Conservation (phyloP, 257 asterid species). For the Ehretia macrophylla region DNA sequence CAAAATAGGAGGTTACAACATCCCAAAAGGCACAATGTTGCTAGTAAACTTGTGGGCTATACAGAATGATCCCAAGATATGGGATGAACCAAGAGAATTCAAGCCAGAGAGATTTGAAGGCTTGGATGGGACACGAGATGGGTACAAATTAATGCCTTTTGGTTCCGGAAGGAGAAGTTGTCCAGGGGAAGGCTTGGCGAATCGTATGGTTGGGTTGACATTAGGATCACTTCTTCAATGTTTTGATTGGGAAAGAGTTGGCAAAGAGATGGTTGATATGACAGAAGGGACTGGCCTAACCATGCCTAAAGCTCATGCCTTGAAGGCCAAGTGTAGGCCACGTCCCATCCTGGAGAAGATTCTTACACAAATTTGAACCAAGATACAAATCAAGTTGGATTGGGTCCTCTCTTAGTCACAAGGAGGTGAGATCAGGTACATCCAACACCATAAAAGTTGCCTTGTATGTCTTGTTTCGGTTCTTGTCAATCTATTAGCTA, state of each 20-base stretch:
- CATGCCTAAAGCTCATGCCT: slow-evolving; percentile 28
- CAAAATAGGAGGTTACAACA: slow-evolving; percentile 49
- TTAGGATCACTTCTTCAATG: slow-evolving; percentile 56
- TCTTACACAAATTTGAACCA: slow-evolving; percentile 3
- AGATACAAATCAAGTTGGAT: not conserved
- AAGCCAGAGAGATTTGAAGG: slow-evolving; percentile 79
- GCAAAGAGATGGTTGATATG: slow-evolving; percentile 28
- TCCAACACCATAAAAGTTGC: no score
- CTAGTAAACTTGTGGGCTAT: slow-evolving; percentile 67
- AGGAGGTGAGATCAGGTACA: no score
- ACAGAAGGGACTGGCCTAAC: slow-evolving; percentile 24
- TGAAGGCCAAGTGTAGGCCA: slow-evolving; percentile 19
- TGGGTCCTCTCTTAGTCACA: no score
- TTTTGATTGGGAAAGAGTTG: slow-evolving; percentile 48
- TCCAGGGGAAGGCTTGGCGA: slow-evolving; percentile 60
- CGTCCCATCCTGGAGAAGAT: slow-evolving; percentile 7
- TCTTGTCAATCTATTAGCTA: no score
- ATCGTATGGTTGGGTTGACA: slow-evolving; percentile 42
- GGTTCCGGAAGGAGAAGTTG: slow-evolving; percentile 65
- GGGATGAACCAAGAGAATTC: slow-evolving; percentile 67
- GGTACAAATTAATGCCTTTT: slow-evolving; percentile 44
- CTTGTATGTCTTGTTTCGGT: no score
- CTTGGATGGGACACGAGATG: slow-evolving; percentile 41
- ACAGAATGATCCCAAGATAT: slow-evolving; percentile 54
- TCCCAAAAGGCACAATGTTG: slow-evolving; percentile 59